phyloP scores from a whole-genome alignment of 2,329 filamentous ascomycete genomes.

The Beauveria sp. region DNA sequence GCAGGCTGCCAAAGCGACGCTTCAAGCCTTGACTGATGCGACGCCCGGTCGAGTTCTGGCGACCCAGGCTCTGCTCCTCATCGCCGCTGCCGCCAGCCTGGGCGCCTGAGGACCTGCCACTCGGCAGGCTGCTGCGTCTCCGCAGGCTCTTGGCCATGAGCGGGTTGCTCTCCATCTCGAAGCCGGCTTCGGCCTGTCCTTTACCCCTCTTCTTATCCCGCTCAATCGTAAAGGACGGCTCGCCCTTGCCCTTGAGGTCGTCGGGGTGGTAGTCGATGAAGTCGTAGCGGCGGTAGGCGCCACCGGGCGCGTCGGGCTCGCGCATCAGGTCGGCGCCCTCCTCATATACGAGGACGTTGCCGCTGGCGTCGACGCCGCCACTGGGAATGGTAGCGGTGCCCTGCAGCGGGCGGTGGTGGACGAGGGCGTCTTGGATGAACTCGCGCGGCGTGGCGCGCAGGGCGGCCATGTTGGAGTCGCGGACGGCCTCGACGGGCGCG shows the following conservation, averaged over 20 bases:
- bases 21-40: constrained; percentile 44
- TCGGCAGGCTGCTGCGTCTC: constrained; percentile 33
- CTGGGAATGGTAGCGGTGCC: constrained; percentile 72
- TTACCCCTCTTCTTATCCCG: constrained; percentile 56
- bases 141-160: constrained; percentile 21
- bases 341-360: constrained; percentile 66
- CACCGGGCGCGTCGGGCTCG: constrained; percentile 58
- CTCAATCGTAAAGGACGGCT: constrained; percentile 66
- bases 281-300: constrained; percentile 71
- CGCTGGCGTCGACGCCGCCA: constrained; percentile 59
- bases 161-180: constrained; percentile 39
- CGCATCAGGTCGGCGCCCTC: constrained; percentile 84
- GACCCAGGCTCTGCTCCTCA: constrained; percentile 18
- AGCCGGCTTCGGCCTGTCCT: constrained; percentile 26
- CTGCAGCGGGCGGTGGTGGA: constrained; percentile 69
- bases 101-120: constrained; percentile 19
- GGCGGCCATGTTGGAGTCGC: constrained; percentile 65
- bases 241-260: constrained; percentile 77
- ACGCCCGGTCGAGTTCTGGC: constrained; percentile 36
- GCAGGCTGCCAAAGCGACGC: constrained; percentile 45
- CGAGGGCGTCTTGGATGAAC: constrained; percentile 66
- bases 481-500: constrained; percentile 71
- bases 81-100: constrained; percentile 13
- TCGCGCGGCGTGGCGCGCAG: constrained; percentile 73
- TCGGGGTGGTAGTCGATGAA: constrained; percentile 63